phyloP scores from a whole-genome alignment of 225 moss, liverwort and hornwort species.

The Lunularia cruciata region DNA sequence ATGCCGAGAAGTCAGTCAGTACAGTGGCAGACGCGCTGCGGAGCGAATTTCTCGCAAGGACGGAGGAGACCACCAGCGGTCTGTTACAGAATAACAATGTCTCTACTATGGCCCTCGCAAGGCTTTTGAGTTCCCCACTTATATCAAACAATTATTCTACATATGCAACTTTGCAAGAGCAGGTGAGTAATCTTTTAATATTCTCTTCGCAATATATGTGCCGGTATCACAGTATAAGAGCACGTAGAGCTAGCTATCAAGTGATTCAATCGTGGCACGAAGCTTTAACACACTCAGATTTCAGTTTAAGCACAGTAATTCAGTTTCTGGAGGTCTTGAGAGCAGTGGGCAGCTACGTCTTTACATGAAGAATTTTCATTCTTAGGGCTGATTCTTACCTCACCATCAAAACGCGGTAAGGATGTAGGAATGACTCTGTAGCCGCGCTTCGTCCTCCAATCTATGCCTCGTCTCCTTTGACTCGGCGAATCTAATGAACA shows the following conservation, averaged over 20 bases:
- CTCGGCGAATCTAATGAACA: background rate
- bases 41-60: slow-evolving; percentile 36
- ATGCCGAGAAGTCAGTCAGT: slow-evolving; percentile 39
- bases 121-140: slow-evolving; percentile 46
- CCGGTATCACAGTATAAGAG: background rate
- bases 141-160: slow-evolving; percentile 37
- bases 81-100: slow-evolving; percentile 38
- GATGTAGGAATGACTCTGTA: too few species aligned
- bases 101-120: slow-evolving; percentile 44
- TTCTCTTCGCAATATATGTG: too few species aligned
- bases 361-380: too few species aligned
- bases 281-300: too few species aligned
- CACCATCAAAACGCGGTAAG: too few species aligned
- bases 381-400: too few species aligned
- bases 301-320: too few species aligned
- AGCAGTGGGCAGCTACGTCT: too few species aligned
- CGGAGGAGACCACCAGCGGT: slow-evolving; percentile 27
- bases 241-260: background rate
- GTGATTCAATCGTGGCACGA: too few species aligned
- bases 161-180: slow-evolving; percentile 42
- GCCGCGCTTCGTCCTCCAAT: background rate
- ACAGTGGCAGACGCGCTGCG: slow-evolving; percentile 44
- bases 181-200: slow-evolving; percentile 45
- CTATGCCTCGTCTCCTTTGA: background rate
- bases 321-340: too few species aligned